Evolutionary conservation across 768 basidiomycete species (phyloP).

Genomic region (Phanerochaete sordida): DNA sequence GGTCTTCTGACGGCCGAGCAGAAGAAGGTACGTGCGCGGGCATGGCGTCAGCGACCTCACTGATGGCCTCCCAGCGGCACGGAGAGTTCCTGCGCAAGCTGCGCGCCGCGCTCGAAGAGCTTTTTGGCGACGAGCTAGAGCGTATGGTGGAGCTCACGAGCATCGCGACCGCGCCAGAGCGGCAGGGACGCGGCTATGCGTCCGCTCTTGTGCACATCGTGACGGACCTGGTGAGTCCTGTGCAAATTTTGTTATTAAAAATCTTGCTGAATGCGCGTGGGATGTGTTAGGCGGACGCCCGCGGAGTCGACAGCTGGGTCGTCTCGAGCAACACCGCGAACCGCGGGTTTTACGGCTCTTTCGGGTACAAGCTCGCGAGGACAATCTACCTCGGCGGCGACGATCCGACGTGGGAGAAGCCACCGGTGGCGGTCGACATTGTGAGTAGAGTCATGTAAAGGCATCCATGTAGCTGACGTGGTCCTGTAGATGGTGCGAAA

Average conservation of each 20-base stretch:
- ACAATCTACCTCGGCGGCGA: conserved; percentile 2
- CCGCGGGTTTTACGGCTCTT: conserved; percentile 6
- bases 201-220: conserved; percentile 7
- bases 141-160: conserved; percentile 1
- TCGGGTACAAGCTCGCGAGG: conserved; percentile 7
- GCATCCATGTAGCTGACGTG: no score
- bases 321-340: conserved; percentile 11
- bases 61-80: no score
- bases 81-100: neutral
- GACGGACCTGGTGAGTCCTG: neutral
- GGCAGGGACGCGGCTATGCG: conserved; percentile 12
- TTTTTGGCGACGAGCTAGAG: neutral
- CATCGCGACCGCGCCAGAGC: conserved; percentile 1
- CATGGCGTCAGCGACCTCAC: no score
- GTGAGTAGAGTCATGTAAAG: no score
- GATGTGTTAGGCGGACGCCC: conserved; percentile 5
- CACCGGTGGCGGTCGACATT: conserved; percentile 8
- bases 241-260: neutral
- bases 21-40: neutral
- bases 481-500: no score
- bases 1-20: neutral
- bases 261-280: neutral
- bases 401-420: conserved; percentile 12
- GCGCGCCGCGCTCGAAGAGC: neutral
- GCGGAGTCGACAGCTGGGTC: conserved; percentile 4